These are phyloP conservation scores for Mycena leptocephala DNA, from an alignment of 768 basidiomycete genomes.

Conservation along the genomic window DNA sequence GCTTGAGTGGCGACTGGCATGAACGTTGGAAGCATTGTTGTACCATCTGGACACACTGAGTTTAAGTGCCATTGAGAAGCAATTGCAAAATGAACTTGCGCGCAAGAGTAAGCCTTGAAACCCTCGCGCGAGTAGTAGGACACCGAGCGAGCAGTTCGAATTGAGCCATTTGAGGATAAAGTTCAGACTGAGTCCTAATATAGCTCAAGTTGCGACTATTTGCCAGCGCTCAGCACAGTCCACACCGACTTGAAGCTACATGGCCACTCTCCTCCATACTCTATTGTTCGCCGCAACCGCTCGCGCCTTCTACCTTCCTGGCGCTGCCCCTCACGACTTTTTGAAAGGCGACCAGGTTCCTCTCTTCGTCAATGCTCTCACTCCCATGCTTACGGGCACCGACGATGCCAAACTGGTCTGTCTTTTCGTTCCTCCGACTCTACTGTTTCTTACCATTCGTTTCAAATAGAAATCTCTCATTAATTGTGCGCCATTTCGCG, in stretches of 20 bases:
- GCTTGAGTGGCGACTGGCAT: conserved; percentile 97
- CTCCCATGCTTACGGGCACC: conserved; percentile 82
- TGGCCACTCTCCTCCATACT: conserved; percentile 38
- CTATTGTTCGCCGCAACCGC: conserved; percentile 42
- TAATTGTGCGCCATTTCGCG: conserved; percentile 73
- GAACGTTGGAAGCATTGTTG: conserved; percentile 89
- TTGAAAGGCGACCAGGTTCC: conserved; percentile 80
- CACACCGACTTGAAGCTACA: background rate
- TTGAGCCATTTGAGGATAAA: conserved; percentile 12
- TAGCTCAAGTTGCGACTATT: background rate
- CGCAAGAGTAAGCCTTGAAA: conserved; percentile 87
- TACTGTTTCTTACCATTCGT: conserved; percentile 3
- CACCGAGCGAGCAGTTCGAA: conserved; percentile 90
- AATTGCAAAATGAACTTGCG: conserved; percentile 64
- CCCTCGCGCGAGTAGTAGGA: conserved; percentile 85
- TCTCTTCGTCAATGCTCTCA: conserved; percentile 90
- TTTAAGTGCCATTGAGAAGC: conserved; percentile 21
- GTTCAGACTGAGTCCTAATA: background rate
- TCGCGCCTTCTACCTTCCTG: conserved; percentile 92
- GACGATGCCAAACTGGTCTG: conserved; percentile 85
- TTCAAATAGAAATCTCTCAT: conserved; percentile 86
- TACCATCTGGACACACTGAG: conserved; percentile 70
- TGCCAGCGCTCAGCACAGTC: background rate
- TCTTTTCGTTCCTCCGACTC: conserved; percentile 21
- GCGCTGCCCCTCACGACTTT: conserved; percentile 92